Percentiles rank a stretch among this genome's conserved stretches.
phyloP scores from a whole-genome alignment of 73 alveolate species.

The Paramecium sexaurelia region DNA sequence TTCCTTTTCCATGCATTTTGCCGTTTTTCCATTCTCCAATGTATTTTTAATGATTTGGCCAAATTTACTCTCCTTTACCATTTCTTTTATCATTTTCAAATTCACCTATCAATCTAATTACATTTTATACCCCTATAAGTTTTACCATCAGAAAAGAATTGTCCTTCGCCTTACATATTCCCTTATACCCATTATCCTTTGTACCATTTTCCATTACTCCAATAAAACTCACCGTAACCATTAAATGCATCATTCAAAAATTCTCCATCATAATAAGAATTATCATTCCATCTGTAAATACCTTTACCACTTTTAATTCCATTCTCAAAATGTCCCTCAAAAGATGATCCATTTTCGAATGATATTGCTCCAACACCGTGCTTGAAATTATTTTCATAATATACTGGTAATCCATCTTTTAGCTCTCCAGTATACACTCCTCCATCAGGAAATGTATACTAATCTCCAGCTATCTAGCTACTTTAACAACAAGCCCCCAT shows the following conservation, averaged over 20 bases:
- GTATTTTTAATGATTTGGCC: background rate
- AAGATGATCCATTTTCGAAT: background rate
- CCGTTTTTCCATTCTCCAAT: constrained; percentile 42
- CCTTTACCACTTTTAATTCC: constrained; percentile 33
- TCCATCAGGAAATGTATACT: constrained; percentile 33
- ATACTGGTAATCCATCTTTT: constrained; percentile 35
- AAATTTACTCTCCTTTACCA: constrained; percentile 24
- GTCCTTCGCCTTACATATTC: background rate
- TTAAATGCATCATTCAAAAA: background rate
- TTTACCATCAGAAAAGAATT: constrained; percentile 43
- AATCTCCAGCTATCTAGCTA: background rate
- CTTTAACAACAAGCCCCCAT: background rate
- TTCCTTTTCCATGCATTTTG: constrained; percentile 38
- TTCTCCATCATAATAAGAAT: constrained; percentile 49
- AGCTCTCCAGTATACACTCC: constrained; percentile 54
- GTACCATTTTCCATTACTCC: constrained; percentile 28
- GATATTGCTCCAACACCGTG: constrained; percentile 22
- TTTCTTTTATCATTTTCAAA: constrained; percentile 17
- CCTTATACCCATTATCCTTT: constrained; percentile 35
- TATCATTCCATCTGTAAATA: constrained; percentile 38
- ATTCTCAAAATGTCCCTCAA: constrained; percentile 36
- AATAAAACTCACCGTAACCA: constrained; percentile 36
- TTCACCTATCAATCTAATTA: background rate
- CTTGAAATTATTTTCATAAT: background rate
- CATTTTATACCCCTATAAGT: background rate